These are phyloP conservation scores for Barbarea vulgaris DNA, from an alignment of 345 rosid genomes.

Conservation along the genomic window DNA sequence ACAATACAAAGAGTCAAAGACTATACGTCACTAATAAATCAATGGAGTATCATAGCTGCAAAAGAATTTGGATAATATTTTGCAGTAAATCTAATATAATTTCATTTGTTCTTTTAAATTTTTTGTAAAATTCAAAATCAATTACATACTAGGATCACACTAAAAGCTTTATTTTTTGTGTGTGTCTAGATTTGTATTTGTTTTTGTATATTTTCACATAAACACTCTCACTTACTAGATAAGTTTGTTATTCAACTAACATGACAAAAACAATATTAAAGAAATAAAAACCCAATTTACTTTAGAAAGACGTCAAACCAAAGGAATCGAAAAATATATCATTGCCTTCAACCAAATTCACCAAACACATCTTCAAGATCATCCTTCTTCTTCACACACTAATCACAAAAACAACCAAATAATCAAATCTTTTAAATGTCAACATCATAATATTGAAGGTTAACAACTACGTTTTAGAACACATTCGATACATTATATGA, in stretches of 20 bases:
- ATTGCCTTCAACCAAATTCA: conserved; percentile 37
- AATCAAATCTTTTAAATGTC: not conserved
- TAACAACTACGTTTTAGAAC: conserved; percentile 41
- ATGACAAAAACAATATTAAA: conserved; percentile 11
- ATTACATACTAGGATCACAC: not conserved
- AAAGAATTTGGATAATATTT: not conserved
- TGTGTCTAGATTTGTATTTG: not conserved
- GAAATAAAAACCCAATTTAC: conserved; percentile 16
- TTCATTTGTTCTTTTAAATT: not conserved
- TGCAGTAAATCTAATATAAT: too few species aligned
- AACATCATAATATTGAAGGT: conserved; percentile 29
- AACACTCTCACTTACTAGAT: not conserved
- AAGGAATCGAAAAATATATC: conserved; percentile 37
- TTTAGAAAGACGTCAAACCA: conserved; percentile 41
- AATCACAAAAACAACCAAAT: not conserved
- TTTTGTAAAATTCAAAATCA: not conserved
- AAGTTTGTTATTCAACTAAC: conserved; percentile 13
- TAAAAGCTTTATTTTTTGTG: not conserved
- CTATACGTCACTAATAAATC: not conserved
- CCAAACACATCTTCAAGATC: conserved; percentile 30
- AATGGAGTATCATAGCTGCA: not conserved
- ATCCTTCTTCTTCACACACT: not conserved
- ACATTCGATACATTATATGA: conserved; percentile 12
- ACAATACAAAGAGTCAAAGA: too few species aligned
- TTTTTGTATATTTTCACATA: not conserved